phyloP scores from a whole-genome alignment of 2,329 filamentous ascomycete species.

The Fusarium siculi region DNA sequence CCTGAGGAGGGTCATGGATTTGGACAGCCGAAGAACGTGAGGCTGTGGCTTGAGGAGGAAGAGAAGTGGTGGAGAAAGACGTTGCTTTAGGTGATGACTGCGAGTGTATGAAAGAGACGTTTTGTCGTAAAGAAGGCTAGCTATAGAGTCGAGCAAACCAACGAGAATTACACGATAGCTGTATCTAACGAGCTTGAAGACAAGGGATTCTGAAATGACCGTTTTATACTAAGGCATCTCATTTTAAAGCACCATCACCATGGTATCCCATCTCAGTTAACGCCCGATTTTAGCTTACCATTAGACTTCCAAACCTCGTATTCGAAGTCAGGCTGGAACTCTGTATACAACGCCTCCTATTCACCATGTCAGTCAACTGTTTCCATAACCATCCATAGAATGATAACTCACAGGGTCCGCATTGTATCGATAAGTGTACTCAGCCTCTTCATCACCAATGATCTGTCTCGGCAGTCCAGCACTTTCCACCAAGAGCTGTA shows the following conservation, averaged over 20 bases:
- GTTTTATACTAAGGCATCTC: neutral
- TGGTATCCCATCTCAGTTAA: neutral
- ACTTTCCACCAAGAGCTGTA: constrained; percentile 49
- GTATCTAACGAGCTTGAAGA: neutral
- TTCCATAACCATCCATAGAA: too few species aligned
- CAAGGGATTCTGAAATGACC: neutral
- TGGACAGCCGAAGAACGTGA: constrained; percentile 52
- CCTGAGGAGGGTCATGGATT: constrained; percentile 64
- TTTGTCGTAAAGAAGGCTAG: neutral
- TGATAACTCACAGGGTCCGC: constrained; percentile 42
- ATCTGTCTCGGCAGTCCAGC: constrained; percentile 40
- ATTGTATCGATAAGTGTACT: constrained; percentile 51
- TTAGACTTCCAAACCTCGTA: constrained; percentile 48
- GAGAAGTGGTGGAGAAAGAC: constrained; percentile 60
- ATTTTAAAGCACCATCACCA: neutral
- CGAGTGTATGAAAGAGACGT: neutral
- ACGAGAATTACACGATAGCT: neutral
- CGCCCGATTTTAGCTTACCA: constrained; percentile 35
- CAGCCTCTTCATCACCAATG: constrained; percentile 53
- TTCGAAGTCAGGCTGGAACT: constrained; percentile 51
- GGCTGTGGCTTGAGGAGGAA: constrained; percentile 55
- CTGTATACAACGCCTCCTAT: constrained; percentile 47
- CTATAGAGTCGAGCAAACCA: neutral
- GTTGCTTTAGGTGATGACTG: constrained; percentile 40
- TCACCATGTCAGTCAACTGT: neutral